Conservation (phyloP, 2,329 filamentous ascomycete species). For the Ophiobolus disseminans region DNA sequence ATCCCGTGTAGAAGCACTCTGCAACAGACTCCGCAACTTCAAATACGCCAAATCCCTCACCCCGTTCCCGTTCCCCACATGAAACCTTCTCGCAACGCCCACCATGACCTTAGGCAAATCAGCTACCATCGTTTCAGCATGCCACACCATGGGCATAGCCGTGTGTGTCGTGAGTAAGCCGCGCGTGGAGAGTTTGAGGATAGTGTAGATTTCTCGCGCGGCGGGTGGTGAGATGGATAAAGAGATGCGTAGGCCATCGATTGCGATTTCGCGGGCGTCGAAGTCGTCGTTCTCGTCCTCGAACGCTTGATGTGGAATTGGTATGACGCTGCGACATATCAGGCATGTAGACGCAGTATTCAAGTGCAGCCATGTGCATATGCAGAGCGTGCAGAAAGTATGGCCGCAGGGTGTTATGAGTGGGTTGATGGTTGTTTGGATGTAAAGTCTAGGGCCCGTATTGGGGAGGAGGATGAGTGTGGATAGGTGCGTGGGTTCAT, state of each 20-base stretch:
- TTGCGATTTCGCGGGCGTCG: not conserved
- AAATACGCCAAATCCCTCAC: not conserved
- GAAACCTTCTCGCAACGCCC: not conserved
- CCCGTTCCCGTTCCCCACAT: not conserved
- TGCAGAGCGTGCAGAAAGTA: slow-evolving; percentile 3
- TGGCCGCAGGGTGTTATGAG: slow-evolving; percentile 8
- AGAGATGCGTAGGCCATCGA: not conserved
- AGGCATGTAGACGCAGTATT: slow-evolving; percentile 1
- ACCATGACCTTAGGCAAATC: slow-evolving; percentile 3
- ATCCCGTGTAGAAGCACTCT: too few relatives aligned
- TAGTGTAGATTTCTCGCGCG: not conserved
- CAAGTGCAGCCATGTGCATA: slow-evolving; percentile 7
- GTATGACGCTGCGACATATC: slow-evolving; percentile 4
- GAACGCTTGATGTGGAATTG: not conserved
- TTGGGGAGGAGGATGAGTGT: slow-evolving; percentile 5
- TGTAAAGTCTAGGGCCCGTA: not conserved
- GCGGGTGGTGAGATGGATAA: not conserved
- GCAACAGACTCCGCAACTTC: not conserved
- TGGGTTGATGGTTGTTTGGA: slow-evolving; percentile 1
- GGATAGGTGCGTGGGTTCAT: not conserved
- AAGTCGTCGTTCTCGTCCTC: not conserved
- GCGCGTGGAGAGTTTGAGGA: not conserved
- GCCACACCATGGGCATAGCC: not conserved
- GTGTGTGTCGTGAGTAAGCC: not conserved
- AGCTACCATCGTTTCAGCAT: not conserved